These are phyloP conservation scores for Penicillium vulpinum DNA, from an alignment of 2,329 filamentous ascomycete species.

Conservation along the genomic window DNA sequence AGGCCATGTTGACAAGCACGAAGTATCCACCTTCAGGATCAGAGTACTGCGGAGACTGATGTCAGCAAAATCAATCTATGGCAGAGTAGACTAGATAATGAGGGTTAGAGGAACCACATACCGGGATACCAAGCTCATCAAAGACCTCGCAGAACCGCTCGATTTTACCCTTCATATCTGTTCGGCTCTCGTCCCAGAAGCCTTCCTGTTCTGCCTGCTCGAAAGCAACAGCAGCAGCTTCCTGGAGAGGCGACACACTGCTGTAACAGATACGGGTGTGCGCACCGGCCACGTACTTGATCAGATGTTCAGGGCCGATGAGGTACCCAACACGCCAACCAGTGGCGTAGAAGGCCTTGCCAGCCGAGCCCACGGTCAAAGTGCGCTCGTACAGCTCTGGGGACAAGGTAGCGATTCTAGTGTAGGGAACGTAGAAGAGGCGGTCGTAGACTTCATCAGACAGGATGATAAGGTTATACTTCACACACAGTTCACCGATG, in stretches of 20 bases:
- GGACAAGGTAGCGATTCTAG: slow-evolving; percentile 83
- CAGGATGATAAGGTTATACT: slow-evolving; percentile 90
- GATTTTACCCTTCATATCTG: slow-evolving; percentile 89
- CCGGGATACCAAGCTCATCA: slow-evolving; percentile 69
- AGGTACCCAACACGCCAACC: slow-evolving; percentile 97
- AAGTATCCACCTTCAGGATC: slow-evolving; percentile 98
- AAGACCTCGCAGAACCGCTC: slow-evolving; percentile 81
- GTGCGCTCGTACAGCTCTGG: slow-evolving; percentile 86
- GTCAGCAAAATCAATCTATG: background rate
- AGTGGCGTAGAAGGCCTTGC: slow-evolving; percentile 98
- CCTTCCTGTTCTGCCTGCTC: slow-evolving; percentile 80
- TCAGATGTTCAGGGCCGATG: slow-evolving; percentile 82
- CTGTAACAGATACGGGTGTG: slow-evolving; percentile 97
- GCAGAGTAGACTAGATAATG: background rate
- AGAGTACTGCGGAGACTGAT: slow-evolving; percentile 58
- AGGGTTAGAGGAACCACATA: slow-evolving; percentile 26
- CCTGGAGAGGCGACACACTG: slow-evolving; percentile 88
- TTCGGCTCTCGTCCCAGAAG: slow-evolving; percentile 83
- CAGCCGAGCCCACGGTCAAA: slow-evolving; percentile 89
- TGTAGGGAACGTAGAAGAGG: slow-evolving; percentile 93
- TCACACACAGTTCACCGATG: slow-evolving; percentile 85
- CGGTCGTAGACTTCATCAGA: slow-evolving; percentile 94
- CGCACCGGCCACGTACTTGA: slow-evolving; percentile 87
- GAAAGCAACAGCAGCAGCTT: slow-evolving; percentile 90
- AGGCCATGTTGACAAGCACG: slow-evolving; percentile 87